Conservation (phyloP, 1,284 basidiomycete species). For the Irpex lacteus region DNA sequence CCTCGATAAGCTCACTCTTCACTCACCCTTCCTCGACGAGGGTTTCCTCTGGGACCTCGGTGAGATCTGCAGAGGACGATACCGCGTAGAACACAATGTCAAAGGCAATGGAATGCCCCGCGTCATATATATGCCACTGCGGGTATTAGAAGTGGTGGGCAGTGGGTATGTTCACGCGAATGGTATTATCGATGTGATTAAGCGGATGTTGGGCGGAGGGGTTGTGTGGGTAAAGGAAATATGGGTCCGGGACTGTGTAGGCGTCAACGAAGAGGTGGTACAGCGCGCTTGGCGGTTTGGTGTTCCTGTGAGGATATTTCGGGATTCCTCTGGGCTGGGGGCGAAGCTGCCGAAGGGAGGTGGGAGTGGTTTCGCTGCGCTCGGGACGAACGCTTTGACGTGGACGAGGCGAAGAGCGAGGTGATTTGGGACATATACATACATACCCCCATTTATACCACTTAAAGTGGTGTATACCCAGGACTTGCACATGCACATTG, state of each 20-base stretch:
- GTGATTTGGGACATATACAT: neutral
- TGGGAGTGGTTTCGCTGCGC: neutral
- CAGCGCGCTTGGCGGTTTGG: slow-evolving; percentile 12
- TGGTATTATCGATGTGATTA: slow-evolving; percentile 22
- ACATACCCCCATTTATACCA: neutral
- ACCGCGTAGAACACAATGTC: slow-evolving; percentile 9
- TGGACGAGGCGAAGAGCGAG: neutral
- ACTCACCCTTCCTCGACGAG: slow-evolving; percentile 22
- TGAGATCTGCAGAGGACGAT: slow-evolving; percentile 17
- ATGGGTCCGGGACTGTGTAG: slow-evolving; percentile 14
- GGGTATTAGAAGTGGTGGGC: slow-evolving; percentile 23
- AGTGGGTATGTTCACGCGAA: slow-evolving; percentile 22
- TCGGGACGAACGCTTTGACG: neutral
- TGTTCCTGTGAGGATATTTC: slow-evolving; percentile 13
- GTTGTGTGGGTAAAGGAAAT: slow-evolving; percentile 14
- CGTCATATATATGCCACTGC: slow-evolving; percentile 15
- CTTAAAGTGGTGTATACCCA: neutral
- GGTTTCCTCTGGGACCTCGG: slow-evolving; percentile 20
- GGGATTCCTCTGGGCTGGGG: slow-evolving; percentile 7
- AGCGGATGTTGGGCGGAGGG: slow-evolving; percentile 17
- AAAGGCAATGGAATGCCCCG: slow-evolving; percentile 10
- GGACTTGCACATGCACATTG: neutral
- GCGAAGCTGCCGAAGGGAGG: neutral
- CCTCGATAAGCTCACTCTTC: slow-evolving; percentile 25
- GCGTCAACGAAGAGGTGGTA: slow-evolving; percentile 10